Base-by-base conservation (phyloP, 495 filamentous ascomycete species). In the Chaetomium cochliodes region DNA sequence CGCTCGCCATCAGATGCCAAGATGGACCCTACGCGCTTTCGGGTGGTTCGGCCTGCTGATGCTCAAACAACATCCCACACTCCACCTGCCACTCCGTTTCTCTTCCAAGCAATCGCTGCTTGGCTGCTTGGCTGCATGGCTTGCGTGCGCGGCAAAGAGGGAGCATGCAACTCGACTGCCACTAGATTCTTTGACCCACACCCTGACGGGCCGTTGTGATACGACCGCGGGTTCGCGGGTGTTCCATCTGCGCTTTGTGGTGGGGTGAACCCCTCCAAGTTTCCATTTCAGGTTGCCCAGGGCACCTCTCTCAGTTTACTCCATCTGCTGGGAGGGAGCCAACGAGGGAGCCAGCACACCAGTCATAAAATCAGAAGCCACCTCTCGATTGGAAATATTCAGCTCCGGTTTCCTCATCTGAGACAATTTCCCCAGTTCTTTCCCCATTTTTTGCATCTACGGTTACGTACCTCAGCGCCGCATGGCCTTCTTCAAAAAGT, bases 401-500 rank as follows among this genome's bases (percentile, higher is more conserved):
- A 52, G 18, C 50, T 26, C 50, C 25, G 26, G 13, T 52, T 28
- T 26, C 23, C 12, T 16, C 9, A 28, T 30, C 23, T 44, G 33
- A 12, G 20, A 23, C n/a, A 51, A 23, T 30, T 6, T 30, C 26
- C 51, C 51, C 12, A 25, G 12, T 37, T 54, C 49, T 52, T 20
- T 1, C 50, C 28, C 23, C 11, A 25, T 41, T 13, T 50, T 50
- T 18, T 50, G 46, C 7, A 50, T 4, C 12, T 44, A 37, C 11
- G 18, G 13, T 50, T 9, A 53, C 16, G 16, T 22, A 18, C 7
- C 37, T n/a, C 59, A n/a, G 12, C 54, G 52, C 30, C 16, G 49
- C 51, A 75, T 75, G 73, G 70, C 71, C 3, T 75, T 73, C 51
- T 68, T 73, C 64, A 75, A 73, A 62, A 72, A 73, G 42, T 63